Evolutionary conservation across 352 stramenopile species (phyloP).

Genomic region (Phytophthora boehmeriae): DNA sequence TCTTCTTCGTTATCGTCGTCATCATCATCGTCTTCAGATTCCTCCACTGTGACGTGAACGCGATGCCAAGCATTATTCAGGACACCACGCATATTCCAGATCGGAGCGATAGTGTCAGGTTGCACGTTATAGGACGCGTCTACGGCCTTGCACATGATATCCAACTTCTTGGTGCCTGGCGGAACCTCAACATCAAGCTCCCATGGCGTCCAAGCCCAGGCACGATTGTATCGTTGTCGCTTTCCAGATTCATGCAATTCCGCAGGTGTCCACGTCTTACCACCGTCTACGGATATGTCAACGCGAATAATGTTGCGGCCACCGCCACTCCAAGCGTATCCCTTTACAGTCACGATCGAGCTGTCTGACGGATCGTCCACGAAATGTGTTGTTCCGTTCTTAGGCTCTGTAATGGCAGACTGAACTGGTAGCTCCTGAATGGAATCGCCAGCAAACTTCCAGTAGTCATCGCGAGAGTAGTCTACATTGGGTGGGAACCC

Average conservation of each 20-base stretch:
- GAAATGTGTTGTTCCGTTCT: conserved; percentile 50
- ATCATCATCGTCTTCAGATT: conserved; percentile 48
- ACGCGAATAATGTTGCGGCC: conserved; percentile 96
- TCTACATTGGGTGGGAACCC: conserved; percentile 87
- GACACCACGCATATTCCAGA: conserved; percentile 98
- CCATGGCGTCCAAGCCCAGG: conserved; percentile 97
- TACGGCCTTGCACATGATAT: conserved; percentile 94
- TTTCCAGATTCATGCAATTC: conserved; percentile 84
- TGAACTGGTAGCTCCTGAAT: conserved; percentile 93
- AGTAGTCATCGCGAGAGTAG: conserved; percentile 85
- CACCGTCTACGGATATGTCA: conserved; percentile 94
- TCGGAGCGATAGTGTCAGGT: conserved; percentile 93
- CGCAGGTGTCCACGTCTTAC: conserved; percentile 92
- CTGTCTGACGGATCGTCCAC: conserved; percentile 65
- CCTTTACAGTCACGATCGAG: conserved; percentile 90
- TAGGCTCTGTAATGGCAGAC: conserved; percentile 90
- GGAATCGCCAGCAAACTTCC: conserved; percentile 84
- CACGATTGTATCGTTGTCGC: conserved; percentile 89
- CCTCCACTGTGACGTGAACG: conserved; percentile 69
- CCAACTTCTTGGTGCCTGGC: conserved; percentile 73
- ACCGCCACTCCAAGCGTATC: conserved; percentile 94
- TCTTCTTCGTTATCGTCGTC: conserved; percentile 39
- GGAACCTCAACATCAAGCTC: conserved; percentile 92
- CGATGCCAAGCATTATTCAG: conserved; percentile 97
- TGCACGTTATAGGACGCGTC: conserved; percentile 97